Evolutionary conservation across 78 protist species (phyloP), one percentile per base, ranked within the genome.

Genomic region (Andalucia godoyi): DNA sequence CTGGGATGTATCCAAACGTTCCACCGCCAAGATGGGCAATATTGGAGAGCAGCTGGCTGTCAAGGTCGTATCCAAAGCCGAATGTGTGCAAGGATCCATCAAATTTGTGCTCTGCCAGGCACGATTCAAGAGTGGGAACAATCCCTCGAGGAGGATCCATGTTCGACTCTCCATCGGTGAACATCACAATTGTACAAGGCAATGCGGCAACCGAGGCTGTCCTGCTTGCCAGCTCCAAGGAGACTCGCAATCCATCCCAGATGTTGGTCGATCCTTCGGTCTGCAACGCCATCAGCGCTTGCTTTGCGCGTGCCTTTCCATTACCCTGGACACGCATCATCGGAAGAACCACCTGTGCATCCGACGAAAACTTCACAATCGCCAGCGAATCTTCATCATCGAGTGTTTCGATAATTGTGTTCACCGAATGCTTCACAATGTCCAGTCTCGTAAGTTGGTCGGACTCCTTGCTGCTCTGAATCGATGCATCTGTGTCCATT

Each of bases 161-260:
- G 50, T 81, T 77, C 29, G 87, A 83, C 38, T 17, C 2, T 32
- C 87, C 87, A 15, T 81, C 87, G 1, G 87, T 81, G 30, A 81
- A 41, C 32, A 81, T 55, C 55, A 81, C 33, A 18, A 76, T 30
- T n/a, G n/a, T n/a, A n/a, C n/a, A n/a, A n/a, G n/a, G n/a, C n/a
- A n/a, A n/a, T n/a, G 67, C n/a, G n/a, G n/a, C n/a, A 15, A 29
- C 30, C 46, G 45, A 5, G 23, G 36, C 34, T n/a, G 34, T 42
- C 15, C 13, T 2, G 15, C 30, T 41, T 2, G n/a, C 47, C 34
- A 64, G 0, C n/a, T 75, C 82, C 39, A 77, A 7, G 2, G 57
- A 76, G 1, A 27, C 8, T 15, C n/a, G 33, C 36, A 77, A n/a
- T 21, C 87, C 87, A 47, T 68, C 87, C 87, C 87, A 81, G 29